These are phyloP conservation scores for Mucor piriformis DNA, from an alignment of 371 early-diverging fungal genomes.

Conservation along the genomic window DNA sequence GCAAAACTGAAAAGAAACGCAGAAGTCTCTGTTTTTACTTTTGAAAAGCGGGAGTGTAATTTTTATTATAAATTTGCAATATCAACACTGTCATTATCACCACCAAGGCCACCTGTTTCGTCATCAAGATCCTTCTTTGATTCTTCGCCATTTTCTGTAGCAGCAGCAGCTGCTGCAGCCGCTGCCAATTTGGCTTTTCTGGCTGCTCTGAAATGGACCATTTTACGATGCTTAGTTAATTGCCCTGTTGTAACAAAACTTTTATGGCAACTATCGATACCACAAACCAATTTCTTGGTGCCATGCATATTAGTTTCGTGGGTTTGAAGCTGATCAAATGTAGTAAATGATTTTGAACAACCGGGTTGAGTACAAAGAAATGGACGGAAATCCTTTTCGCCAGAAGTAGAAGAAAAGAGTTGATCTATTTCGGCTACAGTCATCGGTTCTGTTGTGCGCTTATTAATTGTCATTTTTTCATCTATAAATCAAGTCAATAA, in stretches of 20 bases:
- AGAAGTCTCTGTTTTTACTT: not conserved
- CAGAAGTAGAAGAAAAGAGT: slow-evolving; percentile 46
- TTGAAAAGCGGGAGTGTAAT: not conserved
- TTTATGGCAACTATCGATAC: slow-evolving; percentile 53
- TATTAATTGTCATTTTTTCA: slow-evolving; percentile 42
- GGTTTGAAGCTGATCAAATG: slow-evolving; percentile 48
- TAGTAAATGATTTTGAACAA: slow-evolving; percentile 51
- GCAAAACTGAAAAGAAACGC: not conserved
- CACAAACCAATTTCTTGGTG: slow-evolving; percentile 49
- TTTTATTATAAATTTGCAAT: not conserved
- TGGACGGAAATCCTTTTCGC: slow-evolving; percentile 51
- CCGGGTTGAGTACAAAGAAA: slow-evolving; percentile 52
- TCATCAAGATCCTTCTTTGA: slow-evolving; percentile 7
- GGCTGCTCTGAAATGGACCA: slow-evolving; percentile 57
- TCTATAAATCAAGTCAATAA: slow-evolving; percentile 21
- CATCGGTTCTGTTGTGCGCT: slow-evolving; percentile 41
- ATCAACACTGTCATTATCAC: slow-evolving; percentile 2
- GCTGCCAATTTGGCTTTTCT: slow-evolving; percentile 47
- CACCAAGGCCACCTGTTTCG: slow-evolving; percentile 7
- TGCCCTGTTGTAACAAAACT: slow-evolving; percentile 55
- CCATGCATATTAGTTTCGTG: slow-evolving; percentile 60
- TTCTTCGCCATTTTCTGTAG: slow-evolving; percentile 11
- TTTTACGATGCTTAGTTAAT: slow-evolving; percentile 54
- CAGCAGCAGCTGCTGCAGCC: slow-evolving; percentile 43
- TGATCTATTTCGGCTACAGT: slow-evolving; percentile 50